These are phyloP conservation scores for Limonomyces culmigenus DNA, from an alignment of 1,284 basidiomycete species.

Conservation along the genomic window DNA sequence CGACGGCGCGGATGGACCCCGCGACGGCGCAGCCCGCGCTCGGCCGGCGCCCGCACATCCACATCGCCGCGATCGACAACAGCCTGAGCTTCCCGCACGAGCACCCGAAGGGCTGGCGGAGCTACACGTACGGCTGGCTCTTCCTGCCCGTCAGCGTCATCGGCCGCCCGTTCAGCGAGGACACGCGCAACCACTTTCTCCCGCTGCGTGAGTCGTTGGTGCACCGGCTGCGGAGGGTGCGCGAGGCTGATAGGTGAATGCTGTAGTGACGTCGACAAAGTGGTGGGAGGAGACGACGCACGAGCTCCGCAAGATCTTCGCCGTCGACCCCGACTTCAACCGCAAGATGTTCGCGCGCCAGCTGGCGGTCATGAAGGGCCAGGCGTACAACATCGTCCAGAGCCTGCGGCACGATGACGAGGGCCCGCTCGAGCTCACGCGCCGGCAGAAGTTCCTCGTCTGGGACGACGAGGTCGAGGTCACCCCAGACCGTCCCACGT, in stretches of 20 bases:
- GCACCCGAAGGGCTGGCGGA: constrained; percentile 79
- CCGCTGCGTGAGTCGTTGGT: too few relatives aligned
- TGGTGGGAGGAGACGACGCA: constrained; percentile 88
- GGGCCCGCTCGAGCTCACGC: constrained; percentile 75
- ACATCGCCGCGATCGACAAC: constrained; percentile 87
- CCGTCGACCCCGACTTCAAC: constrained; percentile 71
- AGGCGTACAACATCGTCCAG: constrained; percentile 82
- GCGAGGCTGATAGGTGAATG: too few relatives aligned
- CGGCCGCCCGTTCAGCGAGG: constrained; percentile 68
- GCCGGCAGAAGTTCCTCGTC: constrained; percentile 60
- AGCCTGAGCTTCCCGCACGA: constrained; percentile 70
- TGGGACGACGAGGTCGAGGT: constrained; percentile 77
- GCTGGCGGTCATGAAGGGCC: constrained; percentile 81
- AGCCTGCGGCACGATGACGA: constrained; percentile 49
- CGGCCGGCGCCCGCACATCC: constrained; percentile 31
- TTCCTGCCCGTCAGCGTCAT: constrained; percentile 78
- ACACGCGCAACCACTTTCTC: constrained; percentile 70
- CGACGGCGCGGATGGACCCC: background rate
- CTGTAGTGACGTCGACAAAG: constrained; percentile 63
- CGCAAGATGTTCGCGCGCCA: constrained; percentile 76
- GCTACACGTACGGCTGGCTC: constrained; percentile 86
- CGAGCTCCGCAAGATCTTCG: constrained; percentile 62
- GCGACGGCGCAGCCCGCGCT: too few relatives aligned
- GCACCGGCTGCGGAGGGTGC: too few relatives aligned
- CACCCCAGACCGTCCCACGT: constrained; percentile 17